Evolutionary conservation across 2,329 filamentous ascomycete genomes (phyloP).

Genomic region (Aspergillus phoenicis): DNA sequence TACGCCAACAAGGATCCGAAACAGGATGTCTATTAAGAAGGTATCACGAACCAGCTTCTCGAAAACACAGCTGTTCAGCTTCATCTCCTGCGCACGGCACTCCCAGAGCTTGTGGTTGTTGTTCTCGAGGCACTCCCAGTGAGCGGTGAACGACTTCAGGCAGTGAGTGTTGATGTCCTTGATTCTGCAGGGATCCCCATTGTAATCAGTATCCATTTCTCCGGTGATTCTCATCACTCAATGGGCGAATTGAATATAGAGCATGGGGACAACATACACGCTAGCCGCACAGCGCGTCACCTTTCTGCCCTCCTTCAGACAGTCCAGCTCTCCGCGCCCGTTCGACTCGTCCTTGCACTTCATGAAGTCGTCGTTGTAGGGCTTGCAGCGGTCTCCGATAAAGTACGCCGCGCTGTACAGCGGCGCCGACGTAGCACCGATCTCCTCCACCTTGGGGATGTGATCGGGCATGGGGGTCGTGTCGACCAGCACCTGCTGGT

Average conservation of each 20-base stretch:
- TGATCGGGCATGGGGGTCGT: slow-evolving; percentile 90
- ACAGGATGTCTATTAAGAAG: too few species aligned
- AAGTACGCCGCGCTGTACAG: slow-evolving; percentile 92
- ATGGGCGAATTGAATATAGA: not conserved
- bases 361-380: slow-evolving; percentile 99
- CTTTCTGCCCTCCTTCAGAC: slow-evolving; percentile 92
- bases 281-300: slow-evolving; percentile 95
- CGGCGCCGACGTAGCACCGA: slow-evolving; percentile 89
- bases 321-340: slow-evolving; percentile 88
- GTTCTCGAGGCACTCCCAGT: slow-evolving; percentile 95
- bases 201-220: slow-evolving; percentile 1
- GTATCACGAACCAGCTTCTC: slow-evolving; percentile 78
- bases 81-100: slow-evolving; percentile 84
- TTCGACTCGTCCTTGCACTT: slow-evolving; percentile 96
- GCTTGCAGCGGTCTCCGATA: slow-evolving; percentile 90
- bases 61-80: slow-evolving; percentile 92
- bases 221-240: too few species aligned
- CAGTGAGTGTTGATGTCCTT: slow-evolving; percentile 96
- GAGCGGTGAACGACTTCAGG: slow-evolving; percentile 83
- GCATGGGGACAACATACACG: slow-evolving; percentile 72
- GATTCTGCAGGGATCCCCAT: slow-evolving; percentile 58
- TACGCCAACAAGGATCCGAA: too few species aligned
- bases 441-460: slow-evolving; percentile 90
- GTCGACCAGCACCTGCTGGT: slow-evolving; percentile 90
- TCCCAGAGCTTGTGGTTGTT: slow-evolving; percentile 98